Evolutionary conservation across 2,329 filamentous ascomycete species (phyloP), one percentile per base, ranked within the genome.

Genomic region (Fusarium begoniae): DNA sequence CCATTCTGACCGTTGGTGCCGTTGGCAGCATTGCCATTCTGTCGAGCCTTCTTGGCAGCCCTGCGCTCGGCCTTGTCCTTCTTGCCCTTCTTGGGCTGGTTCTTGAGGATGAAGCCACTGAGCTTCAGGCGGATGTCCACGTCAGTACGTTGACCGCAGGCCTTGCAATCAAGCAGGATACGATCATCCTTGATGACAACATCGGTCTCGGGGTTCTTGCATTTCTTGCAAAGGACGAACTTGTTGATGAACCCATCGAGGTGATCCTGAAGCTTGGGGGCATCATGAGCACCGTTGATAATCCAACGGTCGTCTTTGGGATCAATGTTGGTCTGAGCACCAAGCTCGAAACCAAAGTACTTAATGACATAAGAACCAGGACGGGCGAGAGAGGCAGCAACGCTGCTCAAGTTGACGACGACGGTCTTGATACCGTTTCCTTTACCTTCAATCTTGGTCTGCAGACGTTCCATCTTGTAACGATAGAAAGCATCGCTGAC

Each of bases 361-460:
- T 99, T 99, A 92, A 99, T 98, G 82, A 99, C 90, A 84, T 98
- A 97, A 81, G 94, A 89, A 75, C 95, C 94, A 75, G 96, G 96
- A 79, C 96, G 96, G 80, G 94, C 94, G 78, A 99, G 91, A 73
- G 96, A 97, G 81, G 93, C 89, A 79, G 96, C 95, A 78, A 99
- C 95, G 82, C 94, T 97, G 89, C 92, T 94, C 82, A 99, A 87
- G 86, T 99, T 99, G 90, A 97, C 94, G 79, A 99, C 92, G 81
- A 99, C 96, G 80, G 79, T 99, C 89, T 99, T 99, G 91, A 99
- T 99, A 82, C 96, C 96, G 87, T 99, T 99, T 78, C 96, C 96
- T 87, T 99, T 99, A 86, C 96, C 96, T 87, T 99, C 96, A 80
- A 99, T 97, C 90, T 99, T 99, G 84, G 96, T 98, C 89, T 97